phyloP scores from a whole-genome alignment of 2,329 filamentous ascomycete species.

The Samsoniella hepiali region DNA sequence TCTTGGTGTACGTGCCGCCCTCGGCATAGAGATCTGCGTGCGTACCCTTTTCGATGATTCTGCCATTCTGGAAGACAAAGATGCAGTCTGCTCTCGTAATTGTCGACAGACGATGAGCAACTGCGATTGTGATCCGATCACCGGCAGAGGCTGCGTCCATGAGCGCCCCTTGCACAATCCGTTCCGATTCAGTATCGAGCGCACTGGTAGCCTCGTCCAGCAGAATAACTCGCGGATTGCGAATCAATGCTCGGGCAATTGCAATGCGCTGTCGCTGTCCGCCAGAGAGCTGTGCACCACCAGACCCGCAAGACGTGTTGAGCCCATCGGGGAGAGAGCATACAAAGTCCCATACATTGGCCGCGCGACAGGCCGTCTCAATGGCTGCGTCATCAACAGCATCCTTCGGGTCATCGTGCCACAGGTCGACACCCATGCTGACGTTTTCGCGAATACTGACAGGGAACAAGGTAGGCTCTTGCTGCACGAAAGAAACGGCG shows the following conservation, averaged over 20 bases:
- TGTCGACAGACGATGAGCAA: constrained; percentile 20
- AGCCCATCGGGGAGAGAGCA: constrained; percentile 25
- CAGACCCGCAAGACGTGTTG: constrained; percentile 20
- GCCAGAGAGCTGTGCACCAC: constrained; percentile 41
- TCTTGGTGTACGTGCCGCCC: no score
- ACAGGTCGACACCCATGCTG: no score
- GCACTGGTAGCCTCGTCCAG: constrained; percentile 59
- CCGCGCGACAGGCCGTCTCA: no score
- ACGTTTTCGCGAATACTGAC: constrained; percentile 45
- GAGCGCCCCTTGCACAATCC: constrained; percentile 45
- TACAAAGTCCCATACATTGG: constrained; percentile 2
- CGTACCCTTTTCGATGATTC: no score
- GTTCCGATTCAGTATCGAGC: constrained; percentile 38
- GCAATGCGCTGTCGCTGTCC: constrained; percentile 55
- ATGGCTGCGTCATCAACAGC: no score
- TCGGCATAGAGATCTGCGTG: no score
- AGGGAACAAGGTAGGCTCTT: constrained; percentile 49
- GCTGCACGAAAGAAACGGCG: constrained; percentile 46
- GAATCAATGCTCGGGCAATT: constrained; percentile 53
- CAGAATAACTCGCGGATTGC: constrained; percentile 50
- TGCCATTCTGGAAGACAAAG: no score
- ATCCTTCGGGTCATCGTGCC: no score
- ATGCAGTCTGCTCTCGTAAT: neutral
- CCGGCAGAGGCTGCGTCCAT: constrained; percentile 36
- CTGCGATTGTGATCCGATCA: constrained; percentile 20